phyloP scores from a whole-genome alignment of 78 protist genomes.

The Isochrysis galbana region DNA sequence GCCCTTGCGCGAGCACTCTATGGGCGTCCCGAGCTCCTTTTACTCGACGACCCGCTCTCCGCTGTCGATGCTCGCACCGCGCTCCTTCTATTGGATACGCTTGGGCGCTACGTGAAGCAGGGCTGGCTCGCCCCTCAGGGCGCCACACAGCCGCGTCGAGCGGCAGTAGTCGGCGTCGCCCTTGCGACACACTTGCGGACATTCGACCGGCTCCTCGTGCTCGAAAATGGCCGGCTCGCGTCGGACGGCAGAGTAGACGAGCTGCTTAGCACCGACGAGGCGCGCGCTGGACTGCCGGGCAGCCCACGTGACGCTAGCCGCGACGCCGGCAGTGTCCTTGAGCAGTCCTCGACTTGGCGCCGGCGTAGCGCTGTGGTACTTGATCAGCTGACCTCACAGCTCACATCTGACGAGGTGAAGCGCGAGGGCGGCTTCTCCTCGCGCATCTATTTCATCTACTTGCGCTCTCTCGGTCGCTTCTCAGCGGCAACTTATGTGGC shows the following conservation, averaged over 20 bases:
- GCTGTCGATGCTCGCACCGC: constrained; percentile 87
- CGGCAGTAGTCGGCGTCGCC: neutral
- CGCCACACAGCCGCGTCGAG: neutral
- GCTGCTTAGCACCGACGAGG: neutral
- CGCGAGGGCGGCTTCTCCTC: neutral
- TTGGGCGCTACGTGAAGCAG: neutral
- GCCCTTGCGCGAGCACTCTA: constrained; percentile 93
- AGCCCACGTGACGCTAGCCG: neutral
- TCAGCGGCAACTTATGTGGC: neutral
- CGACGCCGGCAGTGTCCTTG: neutral
- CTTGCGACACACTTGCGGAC: neutral
- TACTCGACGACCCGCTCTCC: constrained; percentile 81
- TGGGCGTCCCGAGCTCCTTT: constrained; percentile 40
- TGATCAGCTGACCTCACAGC: neutral
- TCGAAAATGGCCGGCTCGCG: neutral
- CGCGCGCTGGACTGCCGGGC: neutral
- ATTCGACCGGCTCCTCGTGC: neutral
- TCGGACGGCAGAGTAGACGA: neutral
- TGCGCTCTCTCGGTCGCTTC: neutral
- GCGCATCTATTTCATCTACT: neutral
- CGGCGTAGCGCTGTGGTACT: neutral
- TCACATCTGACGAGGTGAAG: neutral
- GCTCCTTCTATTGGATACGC: neutral
- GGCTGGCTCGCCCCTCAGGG: neutral
- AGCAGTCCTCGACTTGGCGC: neutral